Conservation (phyloP, 129 eudicot species). For the Scalesia atractyloides region DNA sequence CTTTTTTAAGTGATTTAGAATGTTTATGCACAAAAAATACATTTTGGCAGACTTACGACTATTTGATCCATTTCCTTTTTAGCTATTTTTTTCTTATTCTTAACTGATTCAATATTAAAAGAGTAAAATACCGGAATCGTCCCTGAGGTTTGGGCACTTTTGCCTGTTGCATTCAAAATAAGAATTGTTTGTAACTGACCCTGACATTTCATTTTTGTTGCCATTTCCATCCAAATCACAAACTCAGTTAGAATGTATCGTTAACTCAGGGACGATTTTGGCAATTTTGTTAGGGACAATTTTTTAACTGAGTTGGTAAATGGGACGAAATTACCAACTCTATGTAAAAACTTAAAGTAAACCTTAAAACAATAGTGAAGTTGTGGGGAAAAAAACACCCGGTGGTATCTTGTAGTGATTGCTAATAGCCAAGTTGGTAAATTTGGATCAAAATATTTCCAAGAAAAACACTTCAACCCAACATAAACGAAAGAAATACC, state of each 20-base stretch:
- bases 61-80: neutral
- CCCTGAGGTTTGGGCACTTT: too few relatives aligned
- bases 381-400: neutral
- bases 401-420: neutral
- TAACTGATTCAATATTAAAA: neutral
- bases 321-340: neutral
- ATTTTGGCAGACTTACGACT: neutral
- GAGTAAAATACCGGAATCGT: too few relatives aligned
- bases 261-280: too few relatives aligned
- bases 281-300: too few relatives aligned
- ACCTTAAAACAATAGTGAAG: neutral
- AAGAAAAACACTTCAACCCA: neutral
- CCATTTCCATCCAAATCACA: too few relatives aligned
- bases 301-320: neutral
- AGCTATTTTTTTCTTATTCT: neutral
- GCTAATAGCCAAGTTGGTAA: neutral
- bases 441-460: neutral
- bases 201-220: too few relatives aligned
- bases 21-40: neutral
- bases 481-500: neutral
- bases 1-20: neutral
- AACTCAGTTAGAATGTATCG: too few relatives aligned
- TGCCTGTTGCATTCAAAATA: too few relatives aligned
- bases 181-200: too few relatives aligned
- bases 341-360: neutral